phyloP scores from a whole-genome alignment of 2,329 filamentous ascomycete species.

The Penicillium sp. region DNA sequence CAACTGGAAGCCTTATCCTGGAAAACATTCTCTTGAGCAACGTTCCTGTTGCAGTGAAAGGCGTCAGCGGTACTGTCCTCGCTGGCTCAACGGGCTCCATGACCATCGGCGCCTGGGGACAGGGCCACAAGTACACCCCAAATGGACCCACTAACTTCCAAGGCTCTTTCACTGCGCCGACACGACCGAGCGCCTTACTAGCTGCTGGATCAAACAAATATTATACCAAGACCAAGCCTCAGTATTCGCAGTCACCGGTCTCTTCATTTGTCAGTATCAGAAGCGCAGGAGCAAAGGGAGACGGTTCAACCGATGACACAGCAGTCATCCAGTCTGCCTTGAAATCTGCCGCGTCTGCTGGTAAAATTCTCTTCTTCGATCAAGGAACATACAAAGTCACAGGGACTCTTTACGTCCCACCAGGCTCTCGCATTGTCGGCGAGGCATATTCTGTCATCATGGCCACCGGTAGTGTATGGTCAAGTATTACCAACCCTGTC shows the following conservation, averaged over 20 bases:
- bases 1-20: slow-evolving; percentile 53
- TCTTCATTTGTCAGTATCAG: slow-evolving; percentile 48
- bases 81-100: slow-evolving; percentile 36
- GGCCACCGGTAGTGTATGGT: slow-evolving; percentile 57
- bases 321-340: slow-evolving; percentile 59
- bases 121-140: slow-evolving; percentile 47
- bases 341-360: slow-evolving; percentile 48
- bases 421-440: slow-evolving; percentile 54
- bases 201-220: slow-evolving; percentile 43
- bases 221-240: slow-evolving; percentile 54
- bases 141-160: slow-evolving; percentile 46
- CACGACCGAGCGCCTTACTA: slow-evolving; percentile 47
- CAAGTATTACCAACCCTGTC: slow-evolving; percentile 57
- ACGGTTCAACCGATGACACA: slow-evolving; percentile 61
- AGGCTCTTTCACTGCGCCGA: slow-evolving; percentile 45
- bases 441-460: slow-evolving; percentile 58
- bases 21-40: slow-evolving; percentile 56
- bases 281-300: slow-evolving; percentile 47
- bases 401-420: slow-evolving; percentile 49
- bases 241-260: slow-evolving; percentile 47
- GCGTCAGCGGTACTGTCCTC: slow-evolving; percentile 38
- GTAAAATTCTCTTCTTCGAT: slow-evolving; percentile 58
- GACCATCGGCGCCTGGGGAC: slow-evolving; percentile 44
- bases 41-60: slow-evolving; percentile 47
- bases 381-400: slow-evolving; percentile 54